Evolutionary conservation across 495 filamentous ascomycete genomes (phyloP), one percentile per base, ranked within the genome.

Genomic region (Daldinia decipiens): DNA sequence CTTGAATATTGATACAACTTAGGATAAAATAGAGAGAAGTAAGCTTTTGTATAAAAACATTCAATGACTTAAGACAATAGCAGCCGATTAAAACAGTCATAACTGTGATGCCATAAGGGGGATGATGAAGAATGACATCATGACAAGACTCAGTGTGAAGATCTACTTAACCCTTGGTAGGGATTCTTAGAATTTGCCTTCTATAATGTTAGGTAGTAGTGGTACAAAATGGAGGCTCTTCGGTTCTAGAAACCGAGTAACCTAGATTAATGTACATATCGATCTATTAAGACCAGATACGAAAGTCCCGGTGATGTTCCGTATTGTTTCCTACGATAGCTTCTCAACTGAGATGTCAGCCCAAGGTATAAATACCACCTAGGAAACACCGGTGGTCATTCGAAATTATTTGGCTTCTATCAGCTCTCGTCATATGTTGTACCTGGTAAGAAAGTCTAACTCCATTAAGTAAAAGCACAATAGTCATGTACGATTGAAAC

Each of bases 41-140:
- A 51, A 53, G 60, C 3, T 57, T 53, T 73, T 73, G 54, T 64
- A 56, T 27, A 24, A 34, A 52, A 51, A 13, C 50, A 40, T 68
- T 21, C 12, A 29, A 11, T 31, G 38, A 31, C 32, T 39, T 27
- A 21, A 59, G 17, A 47, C 13, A 21, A 47, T 47, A 24, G 43
- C 8, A 65, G 54, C 38, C 62, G 32, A 31, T 57, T 27, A 19
- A 43, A n/a, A 7, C 24, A 58, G 45, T n/a, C 45, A 73, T 47
- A 67, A 36, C 72, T 62, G 67, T 74, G 66, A 76, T 74, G 74
- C 56, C 68, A 68, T 65, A 62, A 62, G 59, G 39, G 40, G 61
- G 36, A 65, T 73, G 70, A 73, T 73, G 65, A 73, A 53, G n/a
- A 69, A 73, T 73, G 70, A 73, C 70, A 73, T 73, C 70, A 73